A percentile compares a stretch with the other conserved stretches of the same genome.
These are phyloP conservation scores for Circinella minor DNA, from an alignment of 371 early-diverging fungal genomes.

Conservation along the genomic window DNA sequence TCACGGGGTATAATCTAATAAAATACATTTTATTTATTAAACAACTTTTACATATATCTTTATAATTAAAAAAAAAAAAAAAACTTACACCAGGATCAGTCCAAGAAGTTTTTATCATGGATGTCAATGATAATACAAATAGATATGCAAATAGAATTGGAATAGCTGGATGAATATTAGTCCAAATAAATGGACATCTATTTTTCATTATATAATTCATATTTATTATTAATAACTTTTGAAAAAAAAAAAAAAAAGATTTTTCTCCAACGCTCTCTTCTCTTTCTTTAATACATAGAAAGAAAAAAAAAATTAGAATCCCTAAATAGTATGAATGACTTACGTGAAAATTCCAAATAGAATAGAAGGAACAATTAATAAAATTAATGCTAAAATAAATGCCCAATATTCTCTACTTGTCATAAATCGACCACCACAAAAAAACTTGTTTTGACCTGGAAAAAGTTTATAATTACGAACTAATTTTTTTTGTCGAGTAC, in stretches of 20 bases:
- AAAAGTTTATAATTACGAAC: constrained; percentile 38
- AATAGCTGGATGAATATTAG: constrained; percentile 64
- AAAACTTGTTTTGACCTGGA: constrained; percentile 58
- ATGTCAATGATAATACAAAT: constrained; percentile 66
- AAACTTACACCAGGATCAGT: constrained; percentile 86
- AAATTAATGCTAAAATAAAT: constrained; percentile 68
- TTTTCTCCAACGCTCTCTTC: too few relatives aligned
- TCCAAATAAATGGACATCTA: constrained; percentile 72
- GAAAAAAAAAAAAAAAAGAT: too few relatives aligned
- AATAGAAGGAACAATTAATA: constrained; percentile 67
- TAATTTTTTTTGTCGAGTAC: neutral
- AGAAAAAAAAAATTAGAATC: neutral
- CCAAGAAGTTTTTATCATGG: constrained; percentile 85
- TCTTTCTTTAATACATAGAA: neutral
- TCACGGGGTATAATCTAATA: constrained; percentile 16
- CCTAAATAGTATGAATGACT: neutral
- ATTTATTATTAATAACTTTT: too few relatives aligned
- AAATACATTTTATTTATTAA: neutral
- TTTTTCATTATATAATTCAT: neutral
- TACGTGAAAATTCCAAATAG: constrained; percentile 72
- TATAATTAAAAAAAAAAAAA: neutral
- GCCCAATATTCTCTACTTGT: constrained; percentile 72
- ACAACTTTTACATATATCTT: neutral
- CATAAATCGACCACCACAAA: constrained; percentile 72
- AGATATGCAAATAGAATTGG: constrained; percentile 78